These are phyloP conservation scores for Lipomyces lipofer DNA, from an alignment of 805 yeast species.

Conservation along the genomic window DNA sequence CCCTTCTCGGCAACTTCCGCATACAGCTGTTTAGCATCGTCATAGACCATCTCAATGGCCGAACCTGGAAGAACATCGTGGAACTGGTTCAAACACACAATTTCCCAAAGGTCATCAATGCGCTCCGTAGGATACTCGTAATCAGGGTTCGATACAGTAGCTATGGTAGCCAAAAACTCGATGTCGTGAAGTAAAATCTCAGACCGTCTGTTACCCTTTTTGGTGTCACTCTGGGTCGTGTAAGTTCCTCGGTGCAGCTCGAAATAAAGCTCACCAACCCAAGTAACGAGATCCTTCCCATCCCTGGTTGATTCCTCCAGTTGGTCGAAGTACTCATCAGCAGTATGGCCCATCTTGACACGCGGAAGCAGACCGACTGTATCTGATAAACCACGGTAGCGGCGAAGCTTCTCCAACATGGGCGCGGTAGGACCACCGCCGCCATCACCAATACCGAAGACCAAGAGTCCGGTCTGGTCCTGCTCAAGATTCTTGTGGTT, in stretches of 20 bases:
- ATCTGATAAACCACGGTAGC: constrained; percentile 85
- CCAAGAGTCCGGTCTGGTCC: constrained; percentile 75
- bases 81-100: constrained; percentile 85
- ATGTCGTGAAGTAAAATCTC: constrained; percentile 82
- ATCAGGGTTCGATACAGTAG: constrained; percentile 55
- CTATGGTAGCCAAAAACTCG: constrained; percentile 77
- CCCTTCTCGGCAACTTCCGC: constrained; percentile 55
- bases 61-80: constrained; percentile 99
- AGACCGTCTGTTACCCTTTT: constrained; percentile 71
- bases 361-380: constrained; percentile 79
- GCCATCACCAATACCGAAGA: constrained; percentile 96
- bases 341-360: constrained; percentile 72
- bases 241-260: constrained; percentile 98
- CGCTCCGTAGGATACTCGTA: constrained; percentile 73
- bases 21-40: constrained; percentile 82
- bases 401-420: constrained; percentile 88
- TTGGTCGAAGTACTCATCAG: constrained; percentile 76
- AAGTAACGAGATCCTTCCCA: constrained; percentile 72
- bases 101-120: constrained; percentile 79
- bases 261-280: constrained; percentile 92
- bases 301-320: constrained; percentile 61
- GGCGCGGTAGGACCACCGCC: constrained; percentile 98
- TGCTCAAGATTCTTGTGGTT: constrained; percentile 84
- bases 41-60: constrained; percentile 91
- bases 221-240: constrained; percentile 87